Percentiles rank a stretch among this genome's conserved stretches.
Evolutionary conservation across 2,329 filamentous ascomycete genomes (phyloP).

Genomic region (Drechslera avenae): DNA sequence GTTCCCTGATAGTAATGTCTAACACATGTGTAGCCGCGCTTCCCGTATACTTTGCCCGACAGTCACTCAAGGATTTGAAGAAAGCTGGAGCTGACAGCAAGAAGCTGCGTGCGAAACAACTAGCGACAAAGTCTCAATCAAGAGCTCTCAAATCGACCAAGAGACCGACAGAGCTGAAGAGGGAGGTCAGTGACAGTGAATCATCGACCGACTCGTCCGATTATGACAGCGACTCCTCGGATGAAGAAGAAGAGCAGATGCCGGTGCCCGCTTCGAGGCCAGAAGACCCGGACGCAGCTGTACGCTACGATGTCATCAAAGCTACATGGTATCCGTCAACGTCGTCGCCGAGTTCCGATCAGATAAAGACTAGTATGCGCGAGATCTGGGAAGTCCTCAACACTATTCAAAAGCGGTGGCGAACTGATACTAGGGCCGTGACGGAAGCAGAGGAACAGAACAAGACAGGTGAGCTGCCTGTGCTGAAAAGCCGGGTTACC

Average conservation of each 20-base stretch:
- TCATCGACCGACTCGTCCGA: constrained; percentile 54
- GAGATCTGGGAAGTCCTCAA: constrained; percentile 65
- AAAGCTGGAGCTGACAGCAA: constrained; percentile 51
- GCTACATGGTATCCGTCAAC: constrained; percentile 65
- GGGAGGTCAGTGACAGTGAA: constrained; percentile 51
- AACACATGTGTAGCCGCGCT: constrained; percentile 43
- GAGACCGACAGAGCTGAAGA: constrained; percentile 24
- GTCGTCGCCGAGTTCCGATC: constrained; percentile 55
- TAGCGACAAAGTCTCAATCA: constrained; percentile 30
- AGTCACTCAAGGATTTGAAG: constrained; percentile 54
- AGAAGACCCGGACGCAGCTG: constrained; percentile 57
- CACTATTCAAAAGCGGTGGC: constrained; percentile 66
- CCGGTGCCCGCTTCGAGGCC: constrained; percentile 61
- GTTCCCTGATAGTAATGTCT: constrained; percentile 18
- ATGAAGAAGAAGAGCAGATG: constrained; percentile 60
- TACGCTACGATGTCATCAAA: constrained; percentile 64
- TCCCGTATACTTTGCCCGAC: constrained; percentile 50
- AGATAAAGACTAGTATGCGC: constrained; percentile 60
- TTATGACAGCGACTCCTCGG: constrained; percentile 59
- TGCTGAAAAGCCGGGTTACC: constrained; percentile 62
- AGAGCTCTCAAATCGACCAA: constrained; percentile 26
- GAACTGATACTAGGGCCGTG: constrained; percentile 60
- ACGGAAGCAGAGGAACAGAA: constrained; percentile 64
- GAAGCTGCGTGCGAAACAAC: constrained; percentile 44
- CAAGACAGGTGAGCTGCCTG: constrained; percentile 58